Conservation (phyloP, 2,329 filamentous ascomycete species). For the Trichoderma harzianum region DNA sequence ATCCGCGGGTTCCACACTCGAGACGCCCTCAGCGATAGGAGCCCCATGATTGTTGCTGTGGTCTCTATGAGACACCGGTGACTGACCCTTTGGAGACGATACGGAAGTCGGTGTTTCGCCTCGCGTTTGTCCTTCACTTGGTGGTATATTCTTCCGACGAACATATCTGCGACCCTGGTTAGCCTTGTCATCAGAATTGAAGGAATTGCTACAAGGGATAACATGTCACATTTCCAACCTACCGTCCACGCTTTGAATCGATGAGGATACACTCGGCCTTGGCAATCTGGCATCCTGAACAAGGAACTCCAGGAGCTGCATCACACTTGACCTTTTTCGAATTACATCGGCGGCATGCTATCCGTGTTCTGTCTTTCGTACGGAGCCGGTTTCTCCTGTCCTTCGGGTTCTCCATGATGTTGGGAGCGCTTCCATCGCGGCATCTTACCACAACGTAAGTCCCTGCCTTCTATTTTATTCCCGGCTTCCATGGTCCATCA, state of each 20-base stretch:
- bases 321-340: constrained; percentile 10
- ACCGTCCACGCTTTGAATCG: constrained; percentile 1
- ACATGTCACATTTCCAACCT: neutral
- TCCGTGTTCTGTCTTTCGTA: neutral
- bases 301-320: neutral
- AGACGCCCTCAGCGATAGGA: neutral
- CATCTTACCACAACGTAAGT: neutral
- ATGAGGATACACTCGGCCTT: neutral
- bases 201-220: neutral
- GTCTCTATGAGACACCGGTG: neutral
- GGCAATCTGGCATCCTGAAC: constrained; percentile 1
- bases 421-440: neutral
- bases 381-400: neutral
- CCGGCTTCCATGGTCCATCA: neutral
- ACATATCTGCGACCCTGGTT: neutral
- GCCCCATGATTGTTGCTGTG: neutral
- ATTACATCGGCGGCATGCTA: constrained; percentile 2
- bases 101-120: neutral
- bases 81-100: neutral
- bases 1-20: neutral
- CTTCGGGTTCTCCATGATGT: neutral
- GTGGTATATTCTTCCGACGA: neutral
- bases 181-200: neutral
- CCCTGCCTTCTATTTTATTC: neutral
- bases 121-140: neutral